phyloP scores from a whole-genome alignment of 1,284 basidiomycete genomes.

The Caloboletus inedulis region DNA sequence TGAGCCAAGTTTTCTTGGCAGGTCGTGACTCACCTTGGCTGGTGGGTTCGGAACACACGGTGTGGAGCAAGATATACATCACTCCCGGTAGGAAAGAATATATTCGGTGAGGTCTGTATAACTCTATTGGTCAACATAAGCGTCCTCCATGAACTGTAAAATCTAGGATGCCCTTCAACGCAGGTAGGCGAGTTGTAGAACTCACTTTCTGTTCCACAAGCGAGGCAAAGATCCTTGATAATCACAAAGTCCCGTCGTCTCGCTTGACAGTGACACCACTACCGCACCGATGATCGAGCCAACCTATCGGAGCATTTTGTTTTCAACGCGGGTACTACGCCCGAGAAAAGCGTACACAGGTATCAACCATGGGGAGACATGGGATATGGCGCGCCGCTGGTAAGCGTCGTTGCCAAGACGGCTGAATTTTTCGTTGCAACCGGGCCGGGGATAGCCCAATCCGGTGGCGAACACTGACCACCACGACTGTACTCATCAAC shows the following conservation, averaged over 20 bases:
- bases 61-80: constrained; percentile 14
- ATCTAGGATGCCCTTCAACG: neutral
- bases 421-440: neutral
- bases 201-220: neutral
- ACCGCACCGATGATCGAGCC: neutral
- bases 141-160: neutral
- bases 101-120: neutral
- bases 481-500: neutral
- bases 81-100: neutral
- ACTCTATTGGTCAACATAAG: neutral
- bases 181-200: neutral
- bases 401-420: neutral
- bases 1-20: constrained; percentile 1
- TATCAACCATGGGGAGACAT: neutral
- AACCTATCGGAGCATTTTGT: neutral
- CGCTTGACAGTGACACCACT: constrained; percentile 1
- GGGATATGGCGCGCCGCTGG: neutral
- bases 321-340: neutral
- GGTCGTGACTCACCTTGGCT: constrained; percentile 8
- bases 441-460: neutral
- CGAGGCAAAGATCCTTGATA: neutral
- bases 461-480: neutral
- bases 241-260: neutral
- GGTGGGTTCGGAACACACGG: constrained; percentile 6
- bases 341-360: neutral